Conservation (phyloP, 768 basidiomycete genomes). For the Suillus bovinus region DNA sequence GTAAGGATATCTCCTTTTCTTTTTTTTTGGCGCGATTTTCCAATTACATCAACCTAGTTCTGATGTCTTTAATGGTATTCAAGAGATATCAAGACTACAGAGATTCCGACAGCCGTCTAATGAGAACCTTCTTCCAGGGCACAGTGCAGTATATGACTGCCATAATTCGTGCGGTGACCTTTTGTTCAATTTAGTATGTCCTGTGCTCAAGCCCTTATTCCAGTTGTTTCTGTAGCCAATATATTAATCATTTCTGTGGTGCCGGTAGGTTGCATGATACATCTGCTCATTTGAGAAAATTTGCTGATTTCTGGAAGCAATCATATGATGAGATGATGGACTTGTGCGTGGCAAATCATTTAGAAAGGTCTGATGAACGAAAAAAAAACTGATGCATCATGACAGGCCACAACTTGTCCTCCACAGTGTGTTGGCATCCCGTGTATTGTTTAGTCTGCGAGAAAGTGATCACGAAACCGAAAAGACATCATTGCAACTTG, state of each 20-base stretch:
- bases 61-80: neutral
- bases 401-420: neutral
- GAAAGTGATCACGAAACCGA: neutral
- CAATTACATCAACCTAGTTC: neutral
- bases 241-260: neutral
- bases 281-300: neutral
- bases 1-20: neutral
- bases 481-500: neutral
- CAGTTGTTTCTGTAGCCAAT: neutral
- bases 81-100: constrained; percentile 2
- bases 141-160: too few relatives aligned
- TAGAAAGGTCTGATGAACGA: neutral
- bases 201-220: neutral
- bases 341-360: neutral
- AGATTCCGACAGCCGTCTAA: neutral
- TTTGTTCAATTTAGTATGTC: neutral
- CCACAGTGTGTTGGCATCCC: constrained; percentile 1
- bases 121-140: neutral
- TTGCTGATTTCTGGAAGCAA: neutral
- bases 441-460: neutral
- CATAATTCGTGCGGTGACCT: neutral
- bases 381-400: neutral
- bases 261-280: neutral
- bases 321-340: neutral
- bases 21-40: neutral